phyloP scores from a whole-genome alignment of 2,329 filamentous ascomycete genomes.

The Colletotrichum liriopes region DNA sequence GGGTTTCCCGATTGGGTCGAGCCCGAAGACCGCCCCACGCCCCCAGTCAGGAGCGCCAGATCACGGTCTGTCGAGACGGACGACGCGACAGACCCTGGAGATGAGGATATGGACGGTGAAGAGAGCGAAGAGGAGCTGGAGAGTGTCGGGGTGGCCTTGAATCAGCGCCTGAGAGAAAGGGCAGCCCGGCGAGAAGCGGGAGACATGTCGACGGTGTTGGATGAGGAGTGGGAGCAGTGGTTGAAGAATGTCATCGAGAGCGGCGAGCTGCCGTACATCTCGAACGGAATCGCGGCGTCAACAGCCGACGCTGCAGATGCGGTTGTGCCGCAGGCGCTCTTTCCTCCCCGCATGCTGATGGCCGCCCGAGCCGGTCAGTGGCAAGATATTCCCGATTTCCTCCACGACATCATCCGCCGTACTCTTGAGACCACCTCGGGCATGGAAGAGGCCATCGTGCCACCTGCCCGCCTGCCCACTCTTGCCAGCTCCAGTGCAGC shows the following conservation, averaged over 20 bases:
- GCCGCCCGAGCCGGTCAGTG: conserved; percentile 71
- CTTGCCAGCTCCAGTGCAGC: conserved; percentile 17
- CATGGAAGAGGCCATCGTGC: conserved; percentile 10
- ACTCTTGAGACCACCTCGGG: conserved; percentile 56
- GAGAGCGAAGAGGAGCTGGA: conserved; percentile 69
- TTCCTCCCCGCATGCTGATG: conserved; percentile 67
- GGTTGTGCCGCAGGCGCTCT: conserved; percentile 54
- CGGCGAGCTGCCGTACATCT: conserved; percentile 67
- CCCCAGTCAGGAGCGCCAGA: conserved; percentile 24
- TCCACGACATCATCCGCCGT: conserved; percentile 68
- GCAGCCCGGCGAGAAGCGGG: conserved; percentile 75
- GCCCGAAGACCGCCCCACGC: conserved; percentile 50
- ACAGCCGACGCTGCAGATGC: conserved; percentile 52
- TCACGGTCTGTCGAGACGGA: conserved; percentile 37
- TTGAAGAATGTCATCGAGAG: conserved; percentile 79
- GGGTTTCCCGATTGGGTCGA: conserved; percentile 76
- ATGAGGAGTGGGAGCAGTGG: conserved; percentile 83
- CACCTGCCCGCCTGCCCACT: conserved; percentile 4
- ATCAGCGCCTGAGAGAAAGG: conserved; percentile 76
- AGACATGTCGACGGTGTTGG: conserved; percentile 71
- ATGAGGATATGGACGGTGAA: conserved; percentile 62
- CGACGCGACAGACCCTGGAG: conserved; percentile 38
- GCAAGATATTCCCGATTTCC: conserved; percentile 70
- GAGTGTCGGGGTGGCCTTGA: conserved; percentile 75
- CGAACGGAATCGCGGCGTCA: conserved; percentile 55